Percentiles rank a stretch among this genome's conserved stretches.
phyloP scores from a whole-genome alignment of 139 green algal species.

The Zygnema circumcarinatum region DNA sequence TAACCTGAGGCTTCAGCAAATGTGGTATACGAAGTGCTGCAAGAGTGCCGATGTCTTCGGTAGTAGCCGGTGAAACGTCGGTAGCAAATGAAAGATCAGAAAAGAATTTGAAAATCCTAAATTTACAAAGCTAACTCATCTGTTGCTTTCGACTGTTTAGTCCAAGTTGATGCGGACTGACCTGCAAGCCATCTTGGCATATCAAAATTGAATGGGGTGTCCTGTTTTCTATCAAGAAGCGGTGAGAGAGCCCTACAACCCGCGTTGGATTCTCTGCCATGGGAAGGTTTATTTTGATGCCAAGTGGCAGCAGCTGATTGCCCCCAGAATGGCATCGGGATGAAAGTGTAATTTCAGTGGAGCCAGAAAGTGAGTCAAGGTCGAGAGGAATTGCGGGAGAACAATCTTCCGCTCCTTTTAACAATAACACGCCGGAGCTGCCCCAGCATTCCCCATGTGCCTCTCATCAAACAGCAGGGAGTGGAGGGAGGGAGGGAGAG shows the following conservation, averaged over 20 bases:
- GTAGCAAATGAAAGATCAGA: too few species aligned
- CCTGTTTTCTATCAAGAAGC: constrained; percentile 28
- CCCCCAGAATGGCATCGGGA: background rate
- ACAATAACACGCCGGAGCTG: background rate
- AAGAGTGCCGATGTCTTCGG: too few species aligned
- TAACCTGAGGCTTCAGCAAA: background rate
- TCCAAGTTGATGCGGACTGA: background rate
- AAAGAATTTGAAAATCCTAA: background rate
- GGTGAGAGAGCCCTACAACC: background rate
- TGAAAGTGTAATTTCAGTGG: background rate
- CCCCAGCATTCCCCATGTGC: background rate
- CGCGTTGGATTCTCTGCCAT: constrained; percentile 3
- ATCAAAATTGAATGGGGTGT: constrained; percentile 19
- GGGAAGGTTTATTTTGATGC: background rate
- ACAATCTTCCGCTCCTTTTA: background rate
- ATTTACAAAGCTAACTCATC: background rate
- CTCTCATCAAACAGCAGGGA: background rate
- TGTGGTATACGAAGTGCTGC: too few species aligned
- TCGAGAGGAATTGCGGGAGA: constrained; percentile 10
- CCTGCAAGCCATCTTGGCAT: constrained; percentile 37
- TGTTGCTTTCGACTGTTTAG: background rate
- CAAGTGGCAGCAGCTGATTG: constrained; percentile 2
- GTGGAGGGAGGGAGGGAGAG: background rate
- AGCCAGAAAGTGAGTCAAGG: background rate
- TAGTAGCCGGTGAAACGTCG: too few species aligned